Base-by-base conservation (phyloP, 306 rosid species). In the Hippophae rhamnoides region DNA sequence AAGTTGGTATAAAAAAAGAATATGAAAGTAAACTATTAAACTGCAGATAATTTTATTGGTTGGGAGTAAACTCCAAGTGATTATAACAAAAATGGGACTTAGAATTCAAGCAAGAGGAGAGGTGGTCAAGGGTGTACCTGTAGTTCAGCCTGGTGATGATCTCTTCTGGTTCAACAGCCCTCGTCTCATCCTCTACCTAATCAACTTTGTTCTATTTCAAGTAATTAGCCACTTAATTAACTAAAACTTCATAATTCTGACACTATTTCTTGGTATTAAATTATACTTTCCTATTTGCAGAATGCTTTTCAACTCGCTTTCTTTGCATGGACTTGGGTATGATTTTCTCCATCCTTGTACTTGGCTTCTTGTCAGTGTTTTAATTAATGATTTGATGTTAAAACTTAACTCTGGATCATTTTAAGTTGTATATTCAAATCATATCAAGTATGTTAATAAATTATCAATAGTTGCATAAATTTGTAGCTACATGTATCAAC, bases 271-370 rank as follows among this genome's bases (percentile, higher is more conserved):
- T 10, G 27, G 10, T 8, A 10, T 0, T 46, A 40, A 10, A 9
- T 8, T 54, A 2, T 43, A 41, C 14, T 9, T 5, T 38, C 25
- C 31, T 41, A 10, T 13, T 13, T 59, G 70, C 94, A 90, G 90
- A 90, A 90, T 69, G 86, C 98, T 55, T 90, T 90, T 64, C 89
- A 90, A 74, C 83, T 90, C 5, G 96, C 96, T 49, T 87, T 87
- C 78, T 72, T 87, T 60, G 64, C 84, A 13, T 90, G 98, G 98
- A 69, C 87, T 60, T 66, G 75, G 78, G 98, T 87, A 84, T 64
- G 56, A 45, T 12, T 18, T 31, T 53, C 14, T 2, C 47, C n/a
- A 44, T 27, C 13, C 38, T 43, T 44, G 9, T 12, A 7, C 13
- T 7, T 11, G 5, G 8, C 3, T 57, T 43, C 10, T n/a, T 42